Percentiles rank a stretch among this genome's conserved stretches.
phyloP scores from a whole-genome alignment of 2,329 filamentous ascomycete species.

The Erysiphe neolycopersici region DNA sequence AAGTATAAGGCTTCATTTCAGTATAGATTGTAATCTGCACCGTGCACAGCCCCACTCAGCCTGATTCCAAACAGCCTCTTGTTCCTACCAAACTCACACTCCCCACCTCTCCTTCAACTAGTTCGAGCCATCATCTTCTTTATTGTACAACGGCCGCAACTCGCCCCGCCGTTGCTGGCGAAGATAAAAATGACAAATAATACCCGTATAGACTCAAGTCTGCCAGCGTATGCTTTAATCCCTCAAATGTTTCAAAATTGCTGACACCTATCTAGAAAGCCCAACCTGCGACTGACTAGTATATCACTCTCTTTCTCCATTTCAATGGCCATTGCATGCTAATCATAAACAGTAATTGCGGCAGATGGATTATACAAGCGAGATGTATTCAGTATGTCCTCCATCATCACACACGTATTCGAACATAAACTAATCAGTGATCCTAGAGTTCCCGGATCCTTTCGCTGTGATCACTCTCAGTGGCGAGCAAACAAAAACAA shows the following conservation, averaged over 20 bases:
- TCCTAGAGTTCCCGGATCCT: slow-evolving; percentile 51
- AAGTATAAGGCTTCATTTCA: too few relatives aligned
- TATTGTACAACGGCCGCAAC: slow-evolving; percentile 6
- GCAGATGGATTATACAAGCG: slow-evolving; percentile 96
- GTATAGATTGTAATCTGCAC: not conserved
- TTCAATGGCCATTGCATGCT: slow-evolving; percentile 10
- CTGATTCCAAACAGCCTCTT: not conserved
- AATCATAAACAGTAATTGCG: slow-evolving; percentile 54
- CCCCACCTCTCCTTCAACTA: not conserved
- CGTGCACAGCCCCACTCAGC: not conserved
- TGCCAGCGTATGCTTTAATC: slow-evolving; percentile 28
- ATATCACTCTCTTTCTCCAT: slow-evolving; percentile 15
- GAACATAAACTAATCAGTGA: slow-evolving; percentile 1
- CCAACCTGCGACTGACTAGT: slow-evolving; percentile 89
- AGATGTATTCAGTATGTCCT: slow-evolving; percentile 81
- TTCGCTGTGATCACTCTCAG: slow-evolving; percentile 94
- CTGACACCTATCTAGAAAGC: slow-evolving; percentile 26
- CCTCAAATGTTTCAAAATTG: slow-evolving; percentile 2
- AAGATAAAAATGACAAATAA: slow-evolving; percentile 18
- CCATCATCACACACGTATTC: not conserved
- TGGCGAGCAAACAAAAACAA: slow-evolving; percentile 97
- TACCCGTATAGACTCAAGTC: slow-evolving; percentile 29
- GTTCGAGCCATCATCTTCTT: not conserved
- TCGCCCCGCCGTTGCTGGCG: slow-evolving; percentile 10
- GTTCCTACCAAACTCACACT: not conserved